A percentile compares a stretch with the other conserved stretches of the same genome.
These are phyloP conservation scores for Fusarium incarnatum DNA, from an alignment of 2,329 filamentous ascomycete species.

Conservation along the genomic window DNA sequence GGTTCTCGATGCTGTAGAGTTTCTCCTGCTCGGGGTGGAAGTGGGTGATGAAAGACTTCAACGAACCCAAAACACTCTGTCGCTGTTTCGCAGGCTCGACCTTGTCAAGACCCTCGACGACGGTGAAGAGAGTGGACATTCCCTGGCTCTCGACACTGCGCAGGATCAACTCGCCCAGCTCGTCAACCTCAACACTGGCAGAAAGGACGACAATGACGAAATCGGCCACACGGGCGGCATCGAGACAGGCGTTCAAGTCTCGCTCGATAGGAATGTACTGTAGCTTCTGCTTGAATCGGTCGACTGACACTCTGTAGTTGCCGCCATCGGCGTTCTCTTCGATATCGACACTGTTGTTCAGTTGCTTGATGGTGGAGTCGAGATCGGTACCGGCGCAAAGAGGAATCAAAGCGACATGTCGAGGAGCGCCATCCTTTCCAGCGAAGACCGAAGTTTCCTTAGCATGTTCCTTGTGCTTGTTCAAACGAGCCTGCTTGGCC, in stretches of 20 bases:
- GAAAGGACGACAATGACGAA: slow-evolving; percentile 91
- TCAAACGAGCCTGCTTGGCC: slow-evolving; percentile 86
- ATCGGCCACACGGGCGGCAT: slow-evolving; percentile 89
- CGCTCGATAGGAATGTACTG: slow-evolving; percentile 83
- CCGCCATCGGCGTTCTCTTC: slow-evolving; percentile 71
- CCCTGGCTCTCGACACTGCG: slow-evolving; percentile 92
- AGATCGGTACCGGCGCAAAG: slow-evolving; percentile 80
- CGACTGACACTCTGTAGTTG: slow-evolving; percentile 75
- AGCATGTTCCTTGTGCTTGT: slow-evolving; percentile 85
- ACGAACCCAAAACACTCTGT: slow-evolving; percentile 79
- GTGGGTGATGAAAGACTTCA: slow-evolving; percentile 93
- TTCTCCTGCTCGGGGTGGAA: slow-evolving; percentile 95
- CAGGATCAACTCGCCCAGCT: slow-evolving; percentile 84
- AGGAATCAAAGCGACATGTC: slow-evolving; percentile 89
- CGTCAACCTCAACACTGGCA: slow-evolving; percentile 84
- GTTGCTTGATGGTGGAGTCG: slow-evolving; percentile 71
- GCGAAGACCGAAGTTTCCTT: slow-evolving; percentile 83
- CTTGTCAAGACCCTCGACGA: slow-evolving; percentile 82
- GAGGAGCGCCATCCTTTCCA: slow-evolving; percentile 87
- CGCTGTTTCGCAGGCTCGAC: slow-evolving; percentile 84
- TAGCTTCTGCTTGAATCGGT: slow-evolving; percentile 94
- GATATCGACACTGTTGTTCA: slow-evolving; percentile 86
- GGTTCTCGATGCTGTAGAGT: slow-evolving; percentile 86
- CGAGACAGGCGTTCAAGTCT: slow-evolving; percentile 81
- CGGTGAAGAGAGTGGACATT: slow-evolving; percentile 89